These are phyloP conservation scores for Aspergillus transmontanensis DNA, from an alignment of 2,329 filamentous ascomycete genomes.

Conservation along the genomic window DNA sequence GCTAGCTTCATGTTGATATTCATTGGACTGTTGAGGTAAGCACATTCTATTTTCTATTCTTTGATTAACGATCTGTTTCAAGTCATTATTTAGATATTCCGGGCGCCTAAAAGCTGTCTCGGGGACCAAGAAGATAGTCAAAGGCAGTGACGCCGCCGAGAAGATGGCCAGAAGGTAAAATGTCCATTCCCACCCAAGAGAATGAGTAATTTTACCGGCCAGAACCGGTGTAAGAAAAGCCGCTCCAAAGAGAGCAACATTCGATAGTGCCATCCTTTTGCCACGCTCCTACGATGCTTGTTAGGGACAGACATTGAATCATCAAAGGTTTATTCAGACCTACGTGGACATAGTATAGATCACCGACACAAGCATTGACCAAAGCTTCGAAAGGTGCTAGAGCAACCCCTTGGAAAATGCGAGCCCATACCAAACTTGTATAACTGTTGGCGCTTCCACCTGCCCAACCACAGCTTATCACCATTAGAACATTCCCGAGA, in stretches of 20 bases:
- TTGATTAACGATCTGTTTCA: conserved; percentile 43
- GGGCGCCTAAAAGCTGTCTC: conserved; percentile 79
- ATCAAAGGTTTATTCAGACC: conserved; percentile 29
- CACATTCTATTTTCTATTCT: conserved; percentile 17
- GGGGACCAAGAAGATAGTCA: conserved; percentile 77
- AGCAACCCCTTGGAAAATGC: conserved; percentile 83
- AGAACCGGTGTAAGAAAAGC: conserved; percentile 83
- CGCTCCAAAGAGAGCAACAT: conserved; percentile 70
- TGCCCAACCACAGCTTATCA: conserved; percentile 76
- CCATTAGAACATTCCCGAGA: conserved; percentile 71
- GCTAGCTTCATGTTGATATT: conserved; percentile 13
- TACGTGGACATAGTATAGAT: conserved; percentile 87
- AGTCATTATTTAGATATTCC: conserved; percentile 69
- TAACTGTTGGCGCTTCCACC: conserved; percentile 70
- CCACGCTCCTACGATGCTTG: conserved; percentile 64
- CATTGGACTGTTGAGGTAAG: conserved; percentile 9
- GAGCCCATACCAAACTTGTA: conserved; percentile 71
- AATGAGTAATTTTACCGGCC: conserved; percentile 79
- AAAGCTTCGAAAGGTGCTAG: conserved; percentile 87
- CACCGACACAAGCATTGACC: conserved; percentile 85
- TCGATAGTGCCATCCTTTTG: conserved; percentile 80
- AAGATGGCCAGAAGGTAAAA: conserved; percentile 91
- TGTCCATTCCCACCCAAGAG: conserved; percentile 80
- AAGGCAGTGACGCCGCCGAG: conserved; percentile 67
- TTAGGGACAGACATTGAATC: neutral